Conservation (phyloP, 176 grass and related monocot genomes). For the Eremochloa ophiuroides region DNA sequence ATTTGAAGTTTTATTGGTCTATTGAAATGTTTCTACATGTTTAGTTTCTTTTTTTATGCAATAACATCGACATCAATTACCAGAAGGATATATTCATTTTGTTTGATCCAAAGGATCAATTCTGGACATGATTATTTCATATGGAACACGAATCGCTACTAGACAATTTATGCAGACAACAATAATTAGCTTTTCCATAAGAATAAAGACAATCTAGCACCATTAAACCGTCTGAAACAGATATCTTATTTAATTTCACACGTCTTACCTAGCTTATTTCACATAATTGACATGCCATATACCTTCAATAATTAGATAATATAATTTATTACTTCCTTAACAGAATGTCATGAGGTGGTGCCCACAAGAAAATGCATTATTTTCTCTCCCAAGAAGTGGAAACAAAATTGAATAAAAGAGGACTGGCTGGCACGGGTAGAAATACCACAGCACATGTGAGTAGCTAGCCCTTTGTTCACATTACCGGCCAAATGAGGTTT, state of each 20-base stretch:
- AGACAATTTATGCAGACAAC: neutral
- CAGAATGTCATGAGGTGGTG: neutral
- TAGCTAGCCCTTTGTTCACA: neutral
- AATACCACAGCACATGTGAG: constrained; percentile 10
- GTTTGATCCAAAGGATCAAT: constrained; percentile 2
- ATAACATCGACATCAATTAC: neutral
- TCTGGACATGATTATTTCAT: constrained; percentile 9
- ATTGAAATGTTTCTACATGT: neutral
- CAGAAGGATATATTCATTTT: neutral
- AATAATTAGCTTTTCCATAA: neutral
- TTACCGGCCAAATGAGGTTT: neutral
- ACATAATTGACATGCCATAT: neutral
- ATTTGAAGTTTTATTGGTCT: constrained; percentile 9
- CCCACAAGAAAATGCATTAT: neutral
- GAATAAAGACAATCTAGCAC: neutral
- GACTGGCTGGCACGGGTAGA: neutral
- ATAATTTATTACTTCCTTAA: neutral
- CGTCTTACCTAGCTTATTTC: neutral
- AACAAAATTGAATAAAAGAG: constrained; percentile 16
- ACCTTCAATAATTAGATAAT: neutral
- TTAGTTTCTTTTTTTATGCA: neutral
- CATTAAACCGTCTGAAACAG: neutral
- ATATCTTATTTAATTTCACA: constrained; percentile 8
- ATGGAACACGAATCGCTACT: neutral
- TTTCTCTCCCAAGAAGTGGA: neutral